Percentiles rank a stretch among this genome's conserved stretches.
phyloP scores from a whole-genome alignment of 2,329 filamentous ascomycete genomes.

The Talaromyces verruculosus region DNA sequence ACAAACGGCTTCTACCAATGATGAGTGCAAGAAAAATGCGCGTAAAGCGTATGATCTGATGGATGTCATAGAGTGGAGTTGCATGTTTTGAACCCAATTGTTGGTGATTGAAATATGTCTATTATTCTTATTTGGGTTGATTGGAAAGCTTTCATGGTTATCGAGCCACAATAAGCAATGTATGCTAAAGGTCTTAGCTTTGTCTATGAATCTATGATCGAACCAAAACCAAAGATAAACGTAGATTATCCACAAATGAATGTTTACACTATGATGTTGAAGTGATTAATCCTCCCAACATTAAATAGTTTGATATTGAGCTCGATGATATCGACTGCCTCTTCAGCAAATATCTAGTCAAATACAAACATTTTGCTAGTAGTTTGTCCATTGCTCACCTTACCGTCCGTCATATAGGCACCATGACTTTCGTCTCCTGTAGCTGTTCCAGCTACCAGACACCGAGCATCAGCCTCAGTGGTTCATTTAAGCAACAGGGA shows the following conservation, averaged over 20 bases:
- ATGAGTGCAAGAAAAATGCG: not conserved
- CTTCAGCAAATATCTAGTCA: too few species aligned
- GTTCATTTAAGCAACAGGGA: conserved; percentile 38
- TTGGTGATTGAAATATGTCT: not conserved
- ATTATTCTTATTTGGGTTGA: too few species aligned
- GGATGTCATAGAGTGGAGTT: conserved; percentile 4
- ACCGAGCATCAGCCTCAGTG: conserved; percentile 52
- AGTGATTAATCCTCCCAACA: too few species aligned
- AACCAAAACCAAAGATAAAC: too few species aligned
- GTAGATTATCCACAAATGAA: too few species aligned
- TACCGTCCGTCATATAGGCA: conserved; percentile 45
- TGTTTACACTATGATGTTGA: too few species aligned
- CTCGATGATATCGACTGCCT: too few species aligned
- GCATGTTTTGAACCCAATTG: not conserved
- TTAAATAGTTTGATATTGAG: too few species aligned
- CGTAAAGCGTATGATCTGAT: conserved; percentile 12
- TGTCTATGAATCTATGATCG: too few species aligned
- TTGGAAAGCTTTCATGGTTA: too few species aligned
- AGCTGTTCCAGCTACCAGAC: conserved; percentile 40
- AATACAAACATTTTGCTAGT: not conserved
- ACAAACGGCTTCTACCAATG: not conserved
- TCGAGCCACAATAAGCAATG: too few species aligned
- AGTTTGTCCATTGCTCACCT: conserved; percentile 26
- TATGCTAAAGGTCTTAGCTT: too few species aligned
- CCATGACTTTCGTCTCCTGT: conserved; percentile 49